Evolutionary conservation across 495 filamentous ascomycete genomes (phyloP).

Genomic region (Hypoxylon crocopeplum): DNA sequence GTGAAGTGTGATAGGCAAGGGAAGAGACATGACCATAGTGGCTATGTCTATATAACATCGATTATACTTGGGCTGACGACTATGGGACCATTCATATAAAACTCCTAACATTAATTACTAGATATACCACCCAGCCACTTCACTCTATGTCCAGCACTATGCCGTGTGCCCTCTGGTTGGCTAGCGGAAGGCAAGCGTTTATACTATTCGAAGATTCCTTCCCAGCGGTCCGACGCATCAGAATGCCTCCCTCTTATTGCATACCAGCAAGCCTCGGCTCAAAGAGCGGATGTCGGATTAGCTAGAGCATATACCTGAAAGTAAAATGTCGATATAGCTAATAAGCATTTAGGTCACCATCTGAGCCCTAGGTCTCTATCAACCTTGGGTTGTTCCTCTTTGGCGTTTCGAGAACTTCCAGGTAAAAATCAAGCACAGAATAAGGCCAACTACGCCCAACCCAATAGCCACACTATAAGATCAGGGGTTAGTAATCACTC

Average conservation of each 20-base stretch:
- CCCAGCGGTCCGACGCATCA: too few species aligned
- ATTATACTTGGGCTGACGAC: too few species aligned
- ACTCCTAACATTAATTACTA: too few species aligned
- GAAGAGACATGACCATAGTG: neutral
- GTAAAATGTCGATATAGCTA: neutral
- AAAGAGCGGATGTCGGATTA: too few species aligned
- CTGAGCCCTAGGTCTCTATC: neutral
- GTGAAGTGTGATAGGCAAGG: neutral
- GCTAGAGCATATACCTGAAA: neutral
- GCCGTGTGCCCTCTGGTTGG: neutral
- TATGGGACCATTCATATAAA: too few species aligned
- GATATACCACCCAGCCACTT: neutral
- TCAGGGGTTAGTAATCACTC: constrained; percentile 6
- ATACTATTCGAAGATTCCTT: constrained; percentile 2
- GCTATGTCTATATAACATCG: neutral
- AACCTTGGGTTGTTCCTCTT: neutral
- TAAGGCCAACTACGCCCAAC: constrained; percentile 33
- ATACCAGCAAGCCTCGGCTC: too few species aligned
- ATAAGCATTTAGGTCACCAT: neutral
- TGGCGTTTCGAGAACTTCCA: constrained; percentile 38
- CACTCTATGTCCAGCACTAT: neutral
- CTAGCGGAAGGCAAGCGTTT: constrained; percentile 1
- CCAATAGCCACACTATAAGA: constrained; percentile 32
- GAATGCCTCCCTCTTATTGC: too few species aligned
- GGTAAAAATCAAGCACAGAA: constrained; percentile 32